These are phyloP conservation scores for Chaetomiaceae sp. DNA, from an alignment of 2,329 filamentous ascomycete genomes.

Conservation along the genomic window DNA sequence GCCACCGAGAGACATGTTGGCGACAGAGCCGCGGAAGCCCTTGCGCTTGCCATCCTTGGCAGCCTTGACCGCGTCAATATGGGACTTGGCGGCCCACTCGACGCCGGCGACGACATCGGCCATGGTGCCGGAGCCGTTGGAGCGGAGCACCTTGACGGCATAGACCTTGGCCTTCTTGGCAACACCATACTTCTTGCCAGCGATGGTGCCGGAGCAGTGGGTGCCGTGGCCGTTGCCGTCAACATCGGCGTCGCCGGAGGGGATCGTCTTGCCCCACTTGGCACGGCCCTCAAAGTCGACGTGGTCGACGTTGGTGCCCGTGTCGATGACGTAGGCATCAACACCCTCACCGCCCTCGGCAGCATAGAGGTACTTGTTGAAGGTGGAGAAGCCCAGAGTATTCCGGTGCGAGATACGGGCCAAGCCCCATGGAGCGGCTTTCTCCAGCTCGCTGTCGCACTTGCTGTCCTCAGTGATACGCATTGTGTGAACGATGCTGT, in stretches of 20 bases:
- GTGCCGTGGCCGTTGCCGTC: constrained; percentile 99
- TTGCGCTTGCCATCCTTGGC: constrained; percentile 87
- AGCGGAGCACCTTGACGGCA: constrained; percentile 96
- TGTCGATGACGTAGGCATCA: constrained; percentile 98
- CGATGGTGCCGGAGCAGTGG: constrained; percentile 97
- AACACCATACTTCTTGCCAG: constrained; percentile 98
- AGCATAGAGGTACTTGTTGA: constrained; percentile 97
- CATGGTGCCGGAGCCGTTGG: constrained; percentile 97
- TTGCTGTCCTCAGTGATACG: constrained; percentile 38
- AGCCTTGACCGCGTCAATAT: constrained; percentile 68
- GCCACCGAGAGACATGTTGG: constrained; percentile 99
- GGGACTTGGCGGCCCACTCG: constrained; percentile 82
- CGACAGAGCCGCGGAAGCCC: constrained; percentile 97
- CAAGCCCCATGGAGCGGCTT: constrained; percentile 96
- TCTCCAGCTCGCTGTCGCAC: constrained; percentile 65
- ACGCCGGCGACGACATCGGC: constrained; percentile 98
- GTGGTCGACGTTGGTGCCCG: constrained; percentile 88
- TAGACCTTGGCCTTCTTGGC: constrained; percentile 98
- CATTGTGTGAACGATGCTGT: constrained; percentile 86
- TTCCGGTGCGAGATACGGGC: constrained; percentile 96
- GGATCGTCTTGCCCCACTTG: constrained; percentile 95
- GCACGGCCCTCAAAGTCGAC: constrained; percentile 97
- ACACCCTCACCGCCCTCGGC: constrained; percentile 91
- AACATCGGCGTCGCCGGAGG: constrained; percentile 72
- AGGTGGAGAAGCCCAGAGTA: constrained; percentile 79